A percentile compares a stretch with the other conserved stretches of the same genome.
phyloP scores from a whole-genome alignment of 331 rosid genomes.

The Saraca asoca region DNA sequence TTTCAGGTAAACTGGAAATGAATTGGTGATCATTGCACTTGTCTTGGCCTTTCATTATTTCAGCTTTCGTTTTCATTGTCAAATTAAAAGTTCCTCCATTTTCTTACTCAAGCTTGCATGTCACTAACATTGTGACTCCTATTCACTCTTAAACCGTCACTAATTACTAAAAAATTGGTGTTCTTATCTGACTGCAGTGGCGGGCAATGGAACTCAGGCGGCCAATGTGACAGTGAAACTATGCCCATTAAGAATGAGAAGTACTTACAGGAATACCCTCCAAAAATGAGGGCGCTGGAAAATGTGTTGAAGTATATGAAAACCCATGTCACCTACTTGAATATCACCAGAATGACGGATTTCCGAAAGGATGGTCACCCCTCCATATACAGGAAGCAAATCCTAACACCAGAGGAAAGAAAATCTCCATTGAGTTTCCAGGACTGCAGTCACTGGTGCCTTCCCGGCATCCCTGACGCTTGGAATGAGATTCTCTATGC shows the following conservation, averaged over 20 bases:
- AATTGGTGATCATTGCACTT: background rate
- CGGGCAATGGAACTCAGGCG: constrained; percentile 98
- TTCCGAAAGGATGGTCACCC: constrained; percentile 96
- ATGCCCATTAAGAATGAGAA: constrained; percentile 73
- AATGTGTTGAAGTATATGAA: constrained; percentile 77
- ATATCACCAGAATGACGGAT: constrained; percentile 88
- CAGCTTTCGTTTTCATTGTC: background rate
- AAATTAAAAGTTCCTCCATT: background rate
- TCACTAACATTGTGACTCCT: no score
- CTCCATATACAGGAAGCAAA: constrained; percentile 75
- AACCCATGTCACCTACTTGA: constrained; percentile 69
- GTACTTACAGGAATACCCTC: constrained; percentile 60
- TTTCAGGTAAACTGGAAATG: constrained; percentile 63
- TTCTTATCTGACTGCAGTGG: constrained; percentile 61
- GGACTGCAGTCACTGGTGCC: constrained; percentile 99
- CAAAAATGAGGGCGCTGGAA: constrained; percentile 78
- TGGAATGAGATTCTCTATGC: constrained; percentile 93
- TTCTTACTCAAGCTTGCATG: no score
- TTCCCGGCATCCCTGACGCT: constrained; percentile 88
- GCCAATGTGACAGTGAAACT: constrained; percentile 76
- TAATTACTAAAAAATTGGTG: constrained; percentile 8
- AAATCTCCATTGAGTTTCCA: constrained; percentile 66
- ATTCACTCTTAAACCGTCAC: no score
- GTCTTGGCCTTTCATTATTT: background rate
- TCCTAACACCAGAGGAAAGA: constrained; percentile 52